Percentiles rank a stretch among this genome's conserved stretches.
Evolutionary conservation across 78 protist species (phyloP).

Genomic region (Chrysochromulina parva): DNA sequence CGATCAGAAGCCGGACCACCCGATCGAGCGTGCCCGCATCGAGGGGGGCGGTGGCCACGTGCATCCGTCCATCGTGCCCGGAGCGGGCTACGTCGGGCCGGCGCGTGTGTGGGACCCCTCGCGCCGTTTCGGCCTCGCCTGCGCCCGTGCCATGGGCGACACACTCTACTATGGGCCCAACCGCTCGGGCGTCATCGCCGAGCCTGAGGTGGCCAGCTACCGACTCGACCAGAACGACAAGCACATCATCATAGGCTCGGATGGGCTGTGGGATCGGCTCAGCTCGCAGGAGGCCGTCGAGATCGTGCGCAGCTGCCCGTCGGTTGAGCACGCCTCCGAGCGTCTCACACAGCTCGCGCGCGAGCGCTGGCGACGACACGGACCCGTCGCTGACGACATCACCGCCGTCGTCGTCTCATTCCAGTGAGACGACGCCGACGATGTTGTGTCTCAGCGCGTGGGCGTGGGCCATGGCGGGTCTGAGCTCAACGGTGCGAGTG

Average conservation of each 20-base stretch:
- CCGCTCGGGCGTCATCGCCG: background rate
- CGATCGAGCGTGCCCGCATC: conserved; percentile 64
- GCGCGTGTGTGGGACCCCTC: background rate
- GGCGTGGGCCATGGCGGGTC: background rate
- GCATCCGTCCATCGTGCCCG: background rate
- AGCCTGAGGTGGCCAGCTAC: background rate
- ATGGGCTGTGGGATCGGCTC: background rate
- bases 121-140: background rate
- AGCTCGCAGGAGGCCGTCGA: background rate
- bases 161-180: background rate
- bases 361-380: background rate
- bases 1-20: conserved; percentile 62
- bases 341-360: background rate
- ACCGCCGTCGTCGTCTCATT: background rate
- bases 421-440: background rate
- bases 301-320: background rate
- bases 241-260: background rate
- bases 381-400: background rate
- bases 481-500: background rate
- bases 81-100: background rate
- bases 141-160: background rate
- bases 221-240: background rate
- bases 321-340: background rate
- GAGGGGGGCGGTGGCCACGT: conserved; percentile 65
- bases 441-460: background rate